phyloP scores from a whole-genome alignment of 2,329 filamentous ascomycete species.

The Curvularia sp. region DNA sequence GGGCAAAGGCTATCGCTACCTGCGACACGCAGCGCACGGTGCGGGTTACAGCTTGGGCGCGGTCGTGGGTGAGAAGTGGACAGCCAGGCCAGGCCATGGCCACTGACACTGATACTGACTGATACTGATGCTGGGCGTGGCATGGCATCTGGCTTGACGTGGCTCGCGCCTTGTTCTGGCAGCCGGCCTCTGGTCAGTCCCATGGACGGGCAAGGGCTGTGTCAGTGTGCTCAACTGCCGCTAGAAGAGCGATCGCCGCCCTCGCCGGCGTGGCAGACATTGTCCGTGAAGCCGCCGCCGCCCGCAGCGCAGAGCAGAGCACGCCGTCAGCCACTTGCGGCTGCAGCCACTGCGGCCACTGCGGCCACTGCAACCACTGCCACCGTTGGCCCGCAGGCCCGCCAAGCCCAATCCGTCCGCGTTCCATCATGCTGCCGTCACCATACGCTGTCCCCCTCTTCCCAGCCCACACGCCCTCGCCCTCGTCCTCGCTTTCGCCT shows the following conservation, averaged over 20 bases:
- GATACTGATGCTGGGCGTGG: too few relatives aligned
- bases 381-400: not conserved
- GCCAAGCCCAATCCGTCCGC: not conserved
- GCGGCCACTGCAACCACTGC: slow-evolving; percentile 4
- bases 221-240: slow-evolving; percentile 5
- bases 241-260: slow-evolving; percentile 15
- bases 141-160: too few relatives aligned
- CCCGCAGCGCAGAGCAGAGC: not conserved
- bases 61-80: not conserved
- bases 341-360: slow-evolving; percentile 2
- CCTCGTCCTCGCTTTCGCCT: too few relatives aligned
- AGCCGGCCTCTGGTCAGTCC: not conserved
- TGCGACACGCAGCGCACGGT: slow-evolving; percentile 7
- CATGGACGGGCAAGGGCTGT: not conserved
- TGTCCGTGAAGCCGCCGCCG: too few relatives aligned
- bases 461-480: not conserved
- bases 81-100: not conserved
- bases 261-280: not conserved
- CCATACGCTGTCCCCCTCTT: not conserved
- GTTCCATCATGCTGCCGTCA: slow-evolving; percentile 28
- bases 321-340: slow-evolving; percentile 10
- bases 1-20: slow-evolving; percentile 2
- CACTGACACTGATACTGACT: too few relatives aligned
- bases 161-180: not conserved
- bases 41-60: slow-evolving; percentile 4